Base-by-base conservation (phyloP, 2,329 filamentous ascomycete species). In the Tolypocladium tundrense region DNA sequence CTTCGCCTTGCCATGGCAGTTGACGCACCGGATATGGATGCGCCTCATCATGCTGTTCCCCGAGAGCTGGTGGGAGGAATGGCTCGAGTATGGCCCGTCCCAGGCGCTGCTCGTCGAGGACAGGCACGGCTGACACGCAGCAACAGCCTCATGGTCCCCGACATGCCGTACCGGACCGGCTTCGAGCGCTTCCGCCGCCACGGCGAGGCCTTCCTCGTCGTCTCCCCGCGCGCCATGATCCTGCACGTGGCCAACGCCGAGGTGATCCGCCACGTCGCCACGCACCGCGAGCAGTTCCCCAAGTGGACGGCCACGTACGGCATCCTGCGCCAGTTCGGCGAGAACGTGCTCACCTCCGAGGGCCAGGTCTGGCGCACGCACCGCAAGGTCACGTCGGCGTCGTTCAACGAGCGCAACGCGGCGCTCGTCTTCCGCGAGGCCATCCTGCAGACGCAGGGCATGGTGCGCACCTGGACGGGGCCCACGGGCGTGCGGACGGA, bases 371-470 rank as follows among this genome's bases (percentile, higher is more conserved):
- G 88, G 89, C 84, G 85, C 39, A 79, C 82, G 71, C 88, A 93
- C 69, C 82, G 88, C 60, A 90, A 88, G 71, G 80, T 86, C 50
- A 87, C 85, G 0, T 82, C 85, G 35, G 84, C 88, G 0, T 83
- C 83, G 4, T 92, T 93, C 70, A 90, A 87, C 58, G 89, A 93
- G 73, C 85, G 81, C 72, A 92, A 90, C 69, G 86, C 89, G 58
- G 77, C 79, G 16, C 69, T 88, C 33, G 84, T 88, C 1, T 90
- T 86, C 70, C 73, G 73, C 10, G 85, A 89, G 67, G 78, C 81
- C 1, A 74, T 88, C 27, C 62, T 66, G 11, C 88, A 92, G 73
- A 81, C 87, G 0, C 73, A 80, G 60, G 78, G 79, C 14, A 80
- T 90, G 80, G 65, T 88, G 37, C 68, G 72, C 41, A 75, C 77